phyloP scores from a whole-genome alignment of 108 stramenopile genomes.

The Cyclotella choctawhatcheeana region DNA sequence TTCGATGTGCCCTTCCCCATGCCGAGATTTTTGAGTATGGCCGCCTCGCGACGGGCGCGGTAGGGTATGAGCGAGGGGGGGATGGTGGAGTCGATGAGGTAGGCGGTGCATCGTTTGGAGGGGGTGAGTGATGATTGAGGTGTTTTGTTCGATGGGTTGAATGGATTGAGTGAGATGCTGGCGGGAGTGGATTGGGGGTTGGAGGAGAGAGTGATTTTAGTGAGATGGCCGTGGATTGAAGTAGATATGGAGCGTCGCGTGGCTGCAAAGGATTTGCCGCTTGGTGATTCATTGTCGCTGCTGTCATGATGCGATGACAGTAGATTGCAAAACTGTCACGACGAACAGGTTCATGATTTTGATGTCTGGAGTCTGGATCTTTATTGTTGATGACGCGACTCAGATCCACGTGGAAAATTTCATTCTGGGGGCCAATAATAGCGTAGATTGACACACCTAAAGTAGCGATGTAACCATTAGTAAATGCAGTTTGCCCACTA shows the following conservation, averaged over 20 bases:
- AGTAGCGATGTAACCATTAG: too few relatives aligned
- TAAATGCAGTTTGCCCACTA: too few relatives aligned
- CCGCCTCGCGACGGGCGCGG: constrained; percentile 50
- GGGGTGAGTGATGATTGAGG: not conserved
- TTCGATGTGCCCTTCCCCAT: constrained; percentile 75
- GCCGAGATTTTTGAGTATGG: constrained; percentile 67
- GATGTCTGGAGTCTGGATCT: too few relatives aligned
- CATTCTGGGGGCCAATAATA: too few relatives aligned
- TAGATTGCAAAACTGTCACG: not conserved
- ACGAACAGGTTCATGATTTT: too few relatives aligned
- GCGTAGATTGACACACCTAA: too few relatives aligned
- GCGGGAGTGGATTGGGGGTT: not conserved
- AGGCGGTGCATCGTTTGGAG: constrained; percentile 40
- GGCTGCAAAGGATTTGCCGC: not conserved
- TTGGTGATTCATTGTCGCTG: not conserved
- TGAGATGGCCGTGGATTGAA: not conserved
- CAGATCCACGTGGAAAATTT: too few relatives aligned
- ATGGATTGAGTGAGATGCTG: not conserved
- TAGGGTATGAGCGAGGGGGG: constrained; percentile 80
- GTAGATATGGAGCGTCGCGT: too few relatives aligned
- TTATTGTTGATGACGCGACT: too few relatives aligned
- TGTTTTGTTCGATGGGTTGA: not conserved
- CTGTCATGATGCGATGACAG: not conserved
- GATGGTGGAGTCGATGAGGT: constrained; percentile 82
- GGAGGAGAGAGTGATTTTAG: not conserved